Evolutionary conservation across 140 eudicot genomes (phyloP), one percentile per base, ranked within the genome.

Genomic region (Erigeron philadelphicus): DNA sequence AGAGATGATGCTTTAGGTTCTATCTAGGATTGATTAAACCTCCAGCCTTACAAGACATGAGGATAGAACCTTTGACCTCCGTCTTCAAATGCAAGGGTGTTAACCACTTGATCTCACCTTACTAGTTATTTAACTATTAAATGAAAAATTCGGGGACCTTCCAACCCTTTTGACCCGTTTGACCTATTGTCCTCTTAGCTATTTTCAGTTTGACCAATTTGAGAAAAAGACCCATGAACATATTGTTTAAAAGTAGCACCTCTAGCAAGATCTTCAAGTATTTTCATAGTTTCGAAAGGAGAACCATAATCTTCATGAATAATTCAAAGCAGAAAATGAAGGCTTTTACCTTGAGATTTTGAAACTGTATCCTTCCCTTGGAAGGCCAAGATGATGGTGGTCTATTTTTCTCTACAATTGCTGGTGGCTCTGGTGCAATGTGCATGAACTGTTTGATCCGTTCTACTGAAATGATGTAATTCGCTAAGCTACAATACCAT

Each of bases 301-400:
- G 38, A 31, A 31, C 38, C 38, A 31, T 31, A 31, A 31, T 31
- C 38, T 31, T 55, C 31, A 11, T 9, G 17, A 55, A 6, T 55
- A 41, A 49, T 12, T 57, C 25, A 45, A 49, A 53, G 60, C 11
- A 5, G 2, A 60, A 31, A 60, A 60, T 2, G 35, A 1, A 25
- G 46, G 44, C 61, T 52, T 12, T 44, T 68, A 87, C 97, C 97
- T 85, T 80, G 3, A 90, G 78, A 57, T 90, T 82, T 44, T 81
- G 76, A 50, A 85, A 78, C 48, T 83, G 79, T 61, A 88, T 91
- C 71, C 75, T 82, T 55, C 97, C 97, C 64, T 72, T 78, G 52
- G 79, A 70, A 72, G 97, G 96, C 96, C 97, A 90, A 47, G 89
- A 81, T 35, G 86, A 15, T 1, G 85, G 86, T 9, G 97, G 95